phyloP scores from a whole-genome alignment of 2,329 filamentous ascomycete species.

The Fusarium praegraminearum region DNA sequence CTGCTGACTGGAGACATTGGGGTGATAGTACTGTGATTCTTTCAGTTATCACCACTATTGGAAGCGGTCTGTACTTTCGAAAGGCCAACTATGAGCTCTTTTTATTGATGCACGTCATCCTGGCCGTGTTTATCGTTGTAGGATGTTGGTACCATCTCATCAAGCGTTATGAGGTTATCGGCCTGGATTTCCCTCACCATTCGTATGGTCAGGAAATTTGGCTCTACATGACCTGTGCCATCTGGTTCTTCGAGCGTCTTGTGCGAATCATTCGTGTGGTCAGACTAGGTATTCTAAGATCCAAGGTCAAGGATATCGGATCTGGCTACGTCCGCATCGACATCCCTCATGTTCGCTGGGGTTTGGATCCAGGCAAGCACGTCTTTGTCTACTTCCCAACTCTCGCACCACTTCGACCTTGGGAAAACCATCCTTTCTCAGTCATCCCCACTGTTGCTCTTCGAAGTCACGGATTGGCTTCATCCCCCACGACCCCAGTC shows the following conservation, averaged over 20 bases:
- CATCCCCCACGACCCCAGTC: neutral
- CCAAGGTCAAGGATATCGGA: constrained; percentile 20
- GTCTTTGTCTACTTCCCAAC: constrained; percentile 25
- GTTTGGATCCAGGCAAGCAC: constrained; percentile 17
- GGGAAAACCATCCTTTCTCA: constrained; percentile 23
- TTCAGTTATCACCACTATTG: neutral
- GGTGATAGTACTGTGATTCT: neutral
- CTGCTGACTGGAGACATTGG: constrained; percentile 6
- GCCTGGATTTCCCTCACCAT: constrained; percentile 25
- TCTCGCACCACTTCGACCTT: constrained; percentile 2
- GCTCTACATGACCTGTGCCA: constrained; percentile 46
- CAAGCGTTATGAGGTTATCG: constrained; percentile 45
- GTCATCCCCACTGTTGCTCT: constrained; percentile 18
- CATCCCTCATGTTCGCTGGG: constrained; percentile 2
- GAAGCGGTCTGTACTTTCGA: constrained; percentile 46
- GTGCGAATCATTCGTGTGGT: constrained; percentile 41
- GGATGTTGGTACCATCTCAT: constrained; percentile 60
- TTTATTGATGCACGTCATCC: constrained; percentile 56
- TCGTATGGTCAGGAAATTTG: constrained; percentile 58
- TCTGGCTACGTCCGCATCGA: constrained; percentile 9
- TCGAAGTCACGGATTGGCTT: neutral
- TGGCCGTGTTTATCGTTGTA: constrained; percentile 57
- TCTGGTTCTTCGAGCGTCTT: constrained; percentile 50
- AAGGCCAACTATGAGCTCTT: constrained; percentile 60
- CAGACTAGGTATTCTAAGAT: constrained; percentile 41